Evolutionary conservation across 495 filamentous ascomycete genomes (phyloP).

Genomic region (Aspergillus affinis): DNA sequence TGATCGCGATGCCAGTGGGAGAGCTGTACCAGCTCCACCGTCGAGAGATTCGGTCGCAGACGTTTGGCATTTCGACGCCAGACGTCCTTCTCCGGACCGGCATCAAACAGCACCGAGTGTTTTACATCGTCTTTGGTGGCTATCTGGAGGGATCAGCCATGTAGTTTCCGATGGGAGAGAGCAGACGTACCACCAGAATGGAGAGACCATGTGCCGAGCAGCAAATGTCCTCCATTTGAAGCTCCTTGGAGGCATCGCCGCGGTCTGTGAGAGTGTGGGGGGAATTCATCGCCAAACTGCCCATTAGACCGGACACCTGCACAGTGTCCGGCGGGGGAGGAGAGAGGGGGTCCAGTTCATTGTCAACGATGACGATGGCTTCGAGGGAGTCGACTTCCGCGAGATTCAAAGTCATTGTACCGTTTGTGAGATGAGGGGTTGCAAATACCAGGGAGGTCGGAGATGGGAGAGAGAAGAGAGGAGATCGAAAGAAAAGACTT

Average conservation of each 20-base stretch:
- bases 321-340: conserved; percentile 49
- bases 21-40: conserved; percentile 74
- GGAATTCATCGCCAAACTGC: conserved; percentile 34
- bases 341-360: conserved; percentile 60
- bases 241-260: conserved; percentile 44
- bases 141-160: conserved; percentile 35
- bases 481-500: not conserved
- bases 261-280: conserved; percentile 33
- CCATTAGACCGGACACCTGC: conserved; percentile 43
- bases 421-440: not conserved
- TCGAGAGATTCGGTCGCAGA: conserved; percentile 52
- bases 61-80: conserved; percentile 57
- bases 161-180: not conserved
- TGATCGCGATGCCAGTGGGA: conserved; percentile 70
- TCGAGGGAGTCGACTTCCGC: conserved; percentile 50
- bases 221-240: conserved; percentile 58
- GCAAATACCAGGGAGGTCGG: not conserved
- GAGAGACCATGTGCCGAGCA: conserved; percentile 61
- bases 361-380: conserved; percentile 52
- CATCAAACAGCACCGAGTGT: conserved; percentile 60
- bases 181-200: conserved; percentile 48
- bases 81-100: conserved; percentile 55
- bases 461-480: not conserved
- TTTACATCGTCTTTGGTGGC: conserved; percentile 50
- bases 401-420: conserved; percentile 16